Percentiles rank a stretch among this genome's conserved stretches.
Evolutionary conservation across 2,329 filamentous ascomycete species (phyloP).

Genomic region (Ambrosiella xylebori): DNA sequence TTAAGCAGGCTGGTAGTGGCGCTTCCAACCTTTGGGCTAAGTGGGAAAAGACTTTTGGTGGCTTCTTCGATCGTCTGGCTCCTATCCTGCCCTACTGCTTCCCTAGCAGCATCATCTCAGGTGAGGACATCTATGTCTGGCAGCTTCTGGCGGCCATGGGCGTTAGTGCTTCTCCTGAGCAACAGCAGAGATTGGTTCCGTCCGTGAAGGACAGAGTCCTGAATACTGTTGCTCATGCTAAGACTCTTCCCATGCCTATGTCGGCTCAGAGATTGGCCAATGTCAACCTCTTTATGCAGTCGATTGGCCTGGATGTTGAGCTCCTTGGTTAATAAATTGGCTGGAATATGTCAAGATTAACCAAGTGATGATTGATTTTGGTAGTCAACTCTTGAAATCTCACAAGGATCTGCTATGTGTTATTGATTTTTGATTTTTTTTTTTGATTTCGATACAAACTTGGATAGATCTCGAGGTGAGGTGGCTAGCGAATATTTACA

Average conservation of each 20-base stretch:
- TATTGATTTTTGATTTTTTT: slow-evolving; percentile 6
- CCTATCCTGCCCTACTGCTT: slow-evolving; percentile 73
- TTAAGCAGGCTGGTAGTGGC: slow-evolving; percentile 62
- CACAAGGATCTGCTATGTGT: neutral
- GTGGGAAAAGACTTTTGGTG: slow-evolving; percentile 71
- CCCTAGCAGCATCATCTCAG: slow-evolving; percentile 74
- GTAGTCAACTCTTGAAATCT: neutral
- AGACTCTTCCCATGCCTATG: slow-evolving; percentile 78
- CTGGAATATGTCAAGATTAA: neutral
- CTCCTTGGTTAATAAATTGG: slow-evolving; percentile 23
- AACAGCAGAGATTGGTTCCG: slow-evolving; percentile 85
- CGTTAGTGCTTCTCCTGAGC: slow-evolving; percentile 79
- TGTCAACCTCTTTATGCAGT: slow-evolving; percentile 96
- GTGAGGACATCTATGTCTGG: slow-evolving; percentile 94
- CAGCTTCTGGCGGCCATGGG: slow-evolving; percentile 92
- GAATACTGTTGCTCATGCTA: slow-evolving; percentile 78
- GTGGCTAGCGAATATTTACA: slow-evolving; percentile 9
- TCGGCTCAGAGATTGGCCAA: slow-evolving; percentile 68
- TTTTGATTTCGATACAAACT: slow-evolving; percentile 1
- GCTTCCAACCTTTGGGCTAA: slow-evolving; percentile 60
- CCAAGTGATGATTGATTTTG: neutral
- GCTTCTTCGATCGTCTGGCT: slow-evolving; percentile 75
- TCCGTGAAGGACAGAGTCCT: slow-evolving; percentile 97
- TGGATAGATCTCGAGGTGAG: neutral
- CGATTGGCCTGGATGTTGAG: slow-evolving; percentile 95